Evolutionary conservation across 768 basidiomycete genomes (phyloP), one percentile per base, ranked within the genome.

Genomic region (Suillus ampliporus): DNA sequence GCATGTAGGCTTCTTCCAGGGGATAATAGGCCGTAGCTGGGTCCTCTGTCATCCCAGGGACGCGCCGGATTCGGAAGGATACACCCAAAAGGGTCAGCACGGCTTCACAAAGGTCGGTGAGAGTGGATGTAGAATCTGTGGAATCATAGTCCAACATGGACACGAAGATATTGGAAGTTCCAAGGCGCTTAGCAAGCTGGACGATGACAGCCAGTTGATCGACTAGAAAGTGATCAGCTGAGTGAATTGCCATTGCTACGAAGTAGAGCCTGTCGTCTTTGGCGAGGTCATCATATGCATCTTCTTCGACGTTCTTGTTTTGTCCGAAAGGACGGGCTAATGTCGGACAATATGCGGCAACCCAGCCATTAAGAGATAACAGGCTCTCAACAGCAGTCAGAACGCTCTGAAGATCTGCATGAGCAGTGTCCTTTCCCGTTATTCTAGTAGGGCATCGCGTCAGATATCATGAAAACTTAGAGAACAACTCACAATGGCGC

Each of bases 181-280:
- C 97, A 13, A 99, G 85, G 10, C 95, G 89, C 69, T 90, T 90
- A 1, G 93, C 93, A 72, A 99, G 86, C 74, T 99, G 97, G 10
- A 99, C 92, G 67, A 99, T 99, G 69, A 97, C 94, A 21, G 97
- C 94, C 51, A 99, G 89, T 75, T 99, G 97, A 79, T 99, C 97
- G 67, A 98, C 93, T 59, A 99, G 87, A 80, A 99, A 99, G 74
- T 99, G 97, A 81, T 99, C 97, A 3, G 97, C 97, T 4, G 95
- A 97, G 76, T 99, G 97, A 50, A 99, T 92, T 66, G 96, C 87
- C 68, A 99, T 91, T 61, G 94, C 96, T 65, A 99, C 85, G 75
- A 90, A 99, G 82, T 98, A 99, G 19, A 98, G 82, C 67, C 91
- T 89, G 68, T 93, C 89, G 58, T 90, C 85, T 38, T 83, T 83